phyloP scores from a whole-genome alignment of 2,329 filamentous ascomycete species.

The Pezicula radicicola region DNA sequence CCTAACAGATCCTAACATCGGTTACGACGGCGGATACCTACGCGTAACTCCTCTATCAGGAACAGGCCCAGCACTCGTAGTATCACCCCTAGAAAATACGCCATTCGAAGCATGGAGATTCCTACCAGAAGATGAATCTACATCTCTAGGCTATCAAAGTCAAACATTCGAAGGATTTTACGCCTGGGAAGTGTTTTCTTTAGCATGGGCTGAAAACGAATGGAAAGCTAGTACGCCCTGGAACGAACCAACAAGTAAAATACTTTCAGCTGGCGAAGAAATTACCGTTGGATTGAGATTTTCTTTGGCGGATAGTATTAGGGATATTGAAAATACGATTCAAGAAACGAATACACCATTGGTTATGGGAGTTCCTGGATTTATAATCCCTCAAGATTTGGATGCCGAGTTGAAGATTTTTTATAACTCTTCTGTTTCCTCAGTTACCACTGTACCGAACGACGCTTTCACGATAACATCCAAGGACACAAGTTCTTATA shows the following conservation, averaged over 20 bases:
- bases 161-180: conserved; percentile 60
- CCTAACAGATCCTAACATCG: conserved; percentile 58
- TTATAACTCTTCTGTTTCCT: conserved; percentile 34
- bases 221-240: conserved; percentile 50
- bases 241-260: conserved; percentile 49
- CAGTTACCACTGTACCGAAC: conserved; percentile 36
- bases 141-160: conserved; percentile 41
- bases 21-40: conserved; percentile 54
- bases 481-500: conserved; percentile 32
- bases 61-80: conserved; percentile 48
- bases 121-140: conserved; percentile 40
- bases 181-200: conserved; percentile 53
- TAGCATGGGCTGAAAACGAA: conserved; percentile 53
- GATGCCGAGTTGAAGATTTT: conserved; percentile 43
- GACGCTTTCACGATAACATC: conserved; percentile 33
- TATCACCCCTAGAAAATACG: conserved; percentile 49
- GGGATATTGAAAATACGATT: conserved; percentile 45
- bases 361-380: conserved; percentile 52
- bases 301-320: conserved; percentile 41
- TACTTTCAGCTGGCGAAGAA: conserved; percentile 40
- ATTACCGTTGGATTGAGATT: conserved; percentile 50
- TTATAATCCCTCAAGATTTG: conserved; percentile 46
- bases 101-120: conserved; percentile 54
- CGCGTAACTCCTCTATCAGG: conserved; percentile 50
- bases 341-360: conserved; percentile 41